These are phyloP conservation scores for Lanmaoa pseudosensibilis DNA, from an alignment of 768 basidiomycete genomes.

Conservation along the genomic window DNA sequence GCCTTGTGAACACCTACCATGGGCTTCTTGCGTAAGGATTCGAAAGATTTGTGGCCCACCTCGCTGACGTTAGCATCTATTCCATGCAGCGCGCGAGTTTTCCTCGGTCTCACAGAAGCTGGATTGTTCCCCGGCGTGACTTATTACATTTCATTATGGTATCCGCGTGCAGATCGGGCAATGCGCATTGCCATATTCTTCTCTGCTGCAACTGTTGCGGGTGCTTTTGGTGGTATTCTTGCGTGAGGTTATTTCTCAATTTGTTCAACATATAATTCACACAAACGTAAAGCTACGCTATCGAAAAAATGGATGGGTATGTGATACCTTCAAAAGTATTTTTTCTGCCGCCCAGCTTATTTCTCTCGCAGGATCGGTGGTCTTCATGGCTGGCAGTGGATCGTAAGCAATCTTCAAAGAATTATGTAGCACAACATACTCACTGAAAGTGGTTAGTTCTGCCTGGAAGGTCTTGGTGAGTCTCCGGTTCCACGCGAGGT, in stretches of 20 bases:
- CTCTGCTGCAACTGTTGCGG: constrained; percentile 57
- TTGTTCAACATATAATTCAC: not conserved
- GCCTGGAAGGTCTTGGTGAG: constrained; percentile 32
- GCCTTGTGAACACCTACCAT: constrained; percentile 35
- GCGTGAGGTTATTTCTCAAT: constrained; percentile 37
- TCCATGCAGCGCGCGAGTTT: constrained; percentile 36
- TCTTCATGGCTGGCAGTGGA: constrained; percentile 41
- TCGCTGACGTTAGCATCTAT: not conserved
- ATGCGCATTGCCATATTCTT: constrained; percentile 62
- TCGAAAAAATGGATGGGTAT: constrained; percentile 36
- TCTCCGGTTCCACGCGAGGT: not conserved
- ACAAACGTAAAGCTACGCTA: constrained; percentile 33
- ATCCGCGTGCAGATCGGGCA: constrained; percentile 57
- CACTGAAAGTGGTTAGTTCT: constrained; percentile 26
- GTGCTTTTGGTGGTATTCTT: constrained; percentile 49
- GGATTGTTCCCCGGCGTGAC: constrained; percentile 45
- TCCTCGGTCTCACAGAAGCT: constrained; percentile 49
- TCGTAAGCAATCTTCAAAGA: constrained; percentile 26
- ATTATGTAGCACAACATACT: not conserved
- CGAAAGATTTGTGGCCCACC: not conserved
- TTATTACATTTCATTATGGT: constrained; percentile 57
- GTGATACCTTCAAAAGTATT: constrained; percentile 20
- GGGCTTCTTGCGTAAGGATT: constrained; percentile 32
- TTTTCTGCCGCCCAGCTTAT: not conserved
- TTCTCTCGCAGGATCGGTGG: constrained; percentile 23